phyloP scores from a whole-genome alignment of 179 eudicot species.

The Heliamphora pulchella region DNA sequence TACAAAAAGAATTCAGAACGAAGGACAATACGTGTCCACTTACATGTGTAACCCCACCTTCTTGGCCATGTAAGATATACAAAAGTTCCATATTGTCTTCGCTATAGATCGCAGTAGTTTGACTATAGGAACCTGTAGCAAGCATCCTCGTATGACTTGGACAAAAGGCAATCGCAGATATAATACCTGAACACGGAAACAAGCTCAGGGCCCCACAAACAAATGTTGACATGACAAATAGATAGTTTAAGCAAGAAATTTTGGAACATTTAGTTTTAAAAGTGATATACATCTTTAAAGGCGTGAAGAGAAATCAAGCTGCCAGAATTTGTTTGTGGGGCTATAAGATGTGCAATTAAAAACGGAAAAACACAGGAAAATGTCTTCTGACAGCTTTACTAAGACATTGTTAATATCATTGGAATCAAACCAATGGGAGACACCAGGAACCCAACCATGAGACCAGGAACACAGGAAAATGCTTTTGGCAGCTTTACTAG shows the following conservation, averaged over 20 bases:
- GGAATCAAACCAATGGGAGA: neutral
- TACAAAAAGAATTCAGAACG: neutral
- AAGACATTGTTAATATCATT: too few relatives aligned
- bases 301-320: neutral
- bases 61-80: slow-evolving; percentile 92
- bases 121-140: slow-evolving; percentile 90
- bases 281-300: too few relatives aligned
- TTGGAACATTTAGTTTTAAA: too few relatives aligned
- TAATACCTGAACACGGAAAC: slow-evolving; percentile 55
- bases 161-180: slow-evolving; percentile 85
- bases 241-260: neutral
- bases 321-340: neutral
- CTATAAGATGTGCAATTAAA: neutral
- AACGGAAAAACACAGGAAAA: too few relatives aligned
- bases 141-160: slow-evolving; percentile 75
- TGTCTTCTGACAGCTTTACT: neutral
- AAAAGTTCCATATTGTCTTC: slow-evolving; percentile 94
- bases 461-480: too few relatives aligned
- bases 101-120: slow-evolving; percentile 71
- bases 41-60: slow-evolving; percentile 99
- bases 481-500: too few relatives aligned
- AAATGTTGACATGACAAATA: neutral
- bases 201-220: slow-evolving; percentile 11
- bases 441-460: too few relatives aligned
- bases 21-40: slow-evolving; percentile 24